Evolutionary conservation across 2,329 filamentous ascomycete species (phyloP), one percentile per base, ranked within the genome.

Genomic region (Xylaria sp.): DNA sequence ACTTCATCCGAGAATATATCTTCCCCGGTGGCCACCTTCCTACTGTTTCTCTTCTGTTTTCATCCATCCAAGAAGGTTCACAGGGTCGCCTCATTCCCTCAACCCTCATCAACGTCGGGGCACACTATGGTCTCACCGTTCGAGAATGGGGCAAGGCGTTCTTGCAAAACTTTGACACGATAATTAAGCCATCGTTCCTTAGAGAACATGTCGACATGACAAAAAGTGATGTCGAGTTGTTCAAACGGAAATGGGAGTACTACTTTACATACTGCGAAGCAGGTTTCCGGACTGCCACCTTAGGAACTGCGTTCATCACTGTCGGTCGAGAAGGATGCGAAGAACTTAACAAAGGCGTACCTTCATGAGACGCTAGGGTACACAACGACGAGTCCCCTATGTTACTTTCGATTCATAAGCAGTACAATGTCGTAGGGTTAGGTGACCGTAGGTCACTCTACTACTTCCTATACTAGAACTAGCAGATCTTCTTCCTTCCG

Each of bases 241-340:
- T 55, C 27, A 34, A 36, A n/a, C 14, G 51, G 17, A 55, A 34
- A n/a, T 55, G 51, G 51, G 27, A 55, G 51, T 55, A 36, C 17
- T 55, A 55, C 11, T 55, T 55, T 12, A 36, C 51, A 21, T 55
- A 55, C 27, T 55, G 30, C 2, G 51, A 55, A 19, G 51, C 51
- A 8, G 51, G 51, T 7, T 55, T 55, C 27, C 27, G 27, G 14
- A 55, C 51, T 12, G 27, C 12, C 7, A 55, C 51, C 14, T 11
- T 55, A 32, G 51, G 51, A 14, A n/a, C 17, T 21, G 14, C 14
- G 30, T 32, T 54, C 21, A 54, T 54, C 14, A 51, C 48, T 19
- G 42, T 47, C 4, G n/a, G 42, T 9, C 14, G 42, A 47, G 42
- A 47, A 47, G 42, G 42, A 19, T 47, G 42, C n/a, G 17, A 7